These are phyloP conservation scores for Capsicum chinense DNA, from an alignment of 257 asterid genomes.

Conservation along the genomic window DNA sequence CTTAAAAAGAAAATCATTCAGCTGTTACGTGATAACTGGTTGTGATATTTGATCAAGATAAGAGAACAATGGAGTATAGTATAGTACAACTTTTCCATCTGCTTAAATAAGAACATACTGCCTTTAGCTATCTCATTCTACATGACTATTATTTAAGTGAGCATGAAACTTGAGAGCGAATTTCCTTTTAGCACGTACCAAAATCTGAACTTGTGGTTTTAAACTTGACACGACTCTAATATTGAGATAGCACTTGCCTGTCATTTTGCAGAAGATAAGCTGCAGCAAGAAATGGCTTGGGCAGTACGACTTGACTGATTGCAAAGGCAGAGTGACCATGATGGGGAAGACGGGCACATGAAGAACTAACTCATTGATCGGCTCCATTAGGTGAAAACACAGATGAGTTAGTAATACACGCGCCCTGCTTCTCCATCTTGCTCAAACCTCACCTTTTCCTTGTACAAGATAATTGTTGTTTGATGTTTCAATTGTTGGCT, in stretches of 20 bases:
- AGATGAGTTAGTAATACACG: slow-evolving; percentile 71
- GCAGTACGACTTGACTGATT: background rate
- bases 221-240: background rate
- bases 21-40: too few relatives aligned
- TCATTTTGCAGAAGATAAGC: background rate
- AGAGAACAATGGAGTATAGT: too few relatives aligned
- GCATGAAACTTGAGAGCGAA: background rate
- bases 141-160: background rate
- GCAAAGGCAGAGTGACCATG: background rate
- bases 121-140: background rate
- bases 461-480: background rate
- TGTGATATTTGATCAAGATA: too few relatives aligned
- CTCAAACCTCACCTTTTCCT: slow-evolving; percentile 58
- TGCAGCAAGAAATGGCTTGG: background rate
- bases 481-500: background rate
- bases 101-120: background rate
- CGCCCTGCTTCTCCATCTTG: slow-evolving; percentile 99
- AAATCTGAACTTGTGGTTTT: background rate
- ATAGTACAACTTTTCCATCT: background rate
- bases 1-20: too few relatives aligned
- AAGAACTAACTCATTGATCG: background rate
- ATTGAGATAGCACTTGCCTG: background rate
- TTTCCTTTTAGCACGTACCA: background rate
- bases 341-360: slow-evolving; percentile 19
- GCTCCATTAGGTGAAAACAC: background rate